Percentiles rank a stretch among this genome's conserved stretches.
Conservation (phyloP, 2,329 filamentous ascomycete species). For the Colletotrichum somersetense region DNA sequence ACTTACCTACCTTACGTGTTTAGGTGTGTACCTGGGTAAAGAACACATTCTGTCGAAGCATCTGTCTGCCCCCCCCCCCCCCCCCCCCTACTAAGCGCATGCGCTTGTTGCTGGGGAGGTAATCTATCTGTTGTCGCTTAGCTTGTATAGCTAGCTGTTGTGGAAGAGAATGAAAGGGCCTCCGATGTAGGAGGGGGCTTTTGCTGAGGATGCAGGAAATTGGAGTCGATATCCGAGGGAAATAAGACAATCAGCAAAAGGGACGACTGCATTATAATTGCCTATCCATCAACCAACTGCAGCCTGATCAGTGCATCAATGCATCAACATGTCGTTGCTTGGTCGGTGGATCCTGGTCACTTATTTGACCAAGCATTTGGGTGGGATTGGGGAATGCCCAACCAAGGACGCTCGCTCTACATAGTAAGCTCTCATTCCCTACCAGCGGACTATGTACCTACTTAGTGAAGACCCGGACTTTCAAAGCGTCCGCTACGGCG, state of each 20-base stretch:
- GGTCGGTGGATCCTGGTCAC: constrained; percentile 1
- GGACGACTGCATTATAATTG: neutral
- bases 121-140: constrained; percentile 19
- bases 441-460: neutral
- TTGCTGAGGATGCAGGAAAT: constrained; percentile 23
- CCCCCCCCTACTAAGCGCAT: too few species aligned
- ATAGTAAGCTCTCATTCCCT: neutral
- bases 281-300: neutral
- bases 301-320: constrained; percentile 9
- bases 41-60: neutral
- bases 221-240: constrained; percentile 13
- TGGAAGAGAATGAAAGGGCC: neutral
- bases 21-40: neutral
- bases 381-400: neutral
- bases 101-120: neutral
- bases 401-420: constrained; percentile 1
- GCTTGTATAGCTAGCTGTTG: neutral
- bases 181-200: neutral
- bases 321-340: constrained; percentile 15
- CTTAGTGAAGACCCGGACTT: neutral
- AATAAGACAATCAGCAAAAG: neutral
- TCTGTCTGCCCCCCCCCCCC: too few species aligned
- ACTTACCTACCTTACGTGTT: too few species aligned
- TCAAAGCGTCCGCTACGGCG: constrained; percentile 9
- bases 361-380: neutral